Evolutionary conservation across 768 basidiomycete species (phyloP).

Genomic region (Russula sp.): DNA sequence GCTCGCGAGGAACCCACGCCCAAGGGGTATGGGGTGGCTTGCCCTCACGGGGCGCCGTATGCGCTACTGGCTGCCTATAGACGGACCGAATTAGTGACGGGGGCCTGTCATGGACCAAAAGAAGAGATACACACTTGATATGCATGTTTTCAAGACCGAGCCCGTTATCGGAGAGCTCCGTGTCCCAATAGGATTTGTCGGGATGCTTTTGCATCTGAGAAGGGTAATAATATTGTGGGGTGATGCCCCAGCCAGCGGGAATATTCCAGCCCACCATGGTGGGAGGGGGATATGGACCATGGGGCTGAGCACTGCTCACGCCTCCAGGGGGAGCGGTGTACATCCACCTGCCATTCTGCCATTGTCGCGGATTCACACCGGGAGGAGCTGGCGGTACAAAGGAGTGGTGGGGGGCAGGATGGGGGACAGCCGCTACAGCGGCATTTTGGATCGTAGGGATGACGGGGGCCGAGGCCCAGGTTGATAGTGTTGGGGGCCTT

Average conservation of each 20-base stretch:
- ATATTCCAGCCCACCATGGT: conserved; percentile 17
- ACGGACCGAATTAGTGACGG: not conserved
- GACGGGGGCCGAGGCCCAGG: conserved; percentile 20
- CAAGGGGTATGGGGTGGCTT: conserved; percentile 53
- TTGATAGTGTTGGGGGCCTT: conserved; percentile 5
- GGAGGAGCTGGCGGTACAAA: conserved; percentile 20
- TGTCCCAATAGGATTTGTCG: conserved; percentile 58
- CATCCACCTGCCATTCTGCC: conserved; percentile 22
- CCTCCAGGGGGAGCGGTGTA: conserved; percentile 6
- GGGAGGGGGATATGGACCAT: conserved; percentile 12
- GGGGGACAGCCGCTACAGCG: not conserved
- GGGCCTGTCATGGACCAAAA: not conserved
- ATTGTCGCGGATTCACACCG: conserved; percentile 21
- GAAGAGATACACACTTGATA: conserved; percentile 41
- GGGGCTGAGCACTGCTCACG: not conserved
- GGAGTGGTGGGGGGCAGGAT: not conserved
- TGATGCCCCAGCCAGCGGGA: conserved; percentile 19
- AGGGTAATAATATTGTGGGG: conserved; percentile 39
- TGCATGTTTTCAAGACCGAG: conserved; percentile 61
- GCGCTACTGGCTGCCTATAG: not conserved
- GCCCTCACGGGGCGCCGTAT: conserved; percentile 19
- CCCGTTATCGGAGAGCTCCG: conserved; percentile 51
- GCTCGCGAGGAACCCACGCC: conserved; percentile 58
- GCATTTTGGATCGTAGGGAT: not conserved
- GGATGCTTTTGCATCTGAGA: conserved; percentile 56